These are phyloP conservation scores for Populus hybrid DNA, from an alignment of 441 rosid species.

Conservation along the genomic window DNA sequence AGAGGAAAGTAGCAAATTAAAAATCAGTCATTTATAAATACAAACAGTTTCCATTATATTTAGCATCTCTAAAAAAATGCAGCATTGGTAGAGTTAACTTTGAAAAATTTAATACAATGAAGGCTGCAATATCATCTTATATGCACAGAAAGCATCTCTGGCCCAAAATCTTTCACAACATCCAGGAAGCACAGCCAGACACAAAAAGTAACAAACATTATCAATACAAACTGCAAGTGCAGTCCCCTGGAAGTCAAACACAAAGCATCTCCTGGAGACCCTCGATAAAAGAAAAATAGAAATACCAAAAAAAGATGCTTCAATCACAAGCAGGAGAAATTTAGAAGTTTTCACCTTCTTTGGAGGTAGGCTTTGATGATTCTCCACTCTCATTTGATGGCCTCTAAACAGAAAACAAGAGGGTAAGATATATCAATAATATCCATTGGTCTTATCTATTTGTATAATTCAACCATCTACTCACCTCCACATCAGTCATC, in stretches of 20 bases:
- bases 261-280: not conserved
- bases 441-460: not conserved
- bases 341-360: constrained; percentile 45
- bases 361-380: constrained; percentile 47
- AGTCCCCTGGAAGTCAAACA: not conserved
- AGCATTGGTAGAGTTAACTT: not conserved
- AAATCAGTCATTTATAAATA: not conserved
- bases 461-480: constrained; percentile 11
- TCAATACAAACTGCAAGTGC: not conserved
- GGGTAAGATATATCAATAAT: not conserved
- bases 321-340: not conserved
- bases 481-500: constrained; percentile 78
- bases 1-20: not conserved
- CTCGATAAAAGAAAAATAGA: not conserved
- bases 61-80: not conserved
- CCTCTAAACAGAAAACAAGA: constrained; percentile 39
- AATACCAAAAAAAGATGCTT: not conserved
- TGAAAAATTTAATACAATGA: not conserved
- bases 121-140: not conserved
- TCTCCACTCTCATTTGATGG: constrained; percentile 57
- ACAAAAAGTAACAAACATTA: not conserved
- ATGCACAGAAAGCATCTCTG: not conserved
- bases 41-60: not conserved
- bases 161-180: not conserved
- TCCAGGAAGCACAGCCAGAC: not conserved